Conservation (phyloP, 495 filamentous ascomycete species). For the Rhypophila decipiens region DNA sequence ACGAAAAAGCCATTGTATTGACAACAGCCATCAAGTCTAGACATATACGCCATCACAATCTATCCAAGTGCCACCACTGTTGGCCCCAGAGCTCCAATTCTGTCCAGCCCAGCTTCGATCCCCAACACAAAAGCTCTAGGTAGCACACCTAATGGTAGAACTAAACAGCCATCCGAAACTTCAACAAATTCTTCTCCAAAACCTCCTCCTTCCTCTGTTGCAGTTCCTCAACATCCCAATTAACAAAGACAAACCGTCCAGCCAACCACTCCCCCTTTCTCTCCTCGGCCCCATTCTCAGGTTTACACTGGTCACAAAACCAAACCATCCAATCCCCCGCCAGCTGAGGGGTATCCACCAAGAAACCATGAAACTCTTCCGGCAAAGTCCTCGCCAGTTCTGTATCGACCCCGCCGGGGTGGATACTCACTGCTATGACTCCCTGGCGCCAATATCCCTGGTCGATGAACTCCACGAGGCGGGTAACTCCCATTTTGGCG, state of each 20-base stretch:
- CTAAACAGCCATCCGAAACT: constrained; percentile 29
- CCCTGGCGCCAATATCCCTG: constrained; percentile 36
- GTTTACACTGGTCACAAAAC: no score
- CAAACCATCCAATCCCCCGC: constrained; percentile 31
- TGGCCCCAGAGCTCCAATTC: no score
- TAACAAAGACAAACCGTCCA: constrained; percentile 30
- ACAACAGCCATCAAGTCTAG: no score
- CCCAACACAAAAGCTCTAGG: no score
- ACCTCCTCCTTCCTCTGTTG: constrained; percentile 38
- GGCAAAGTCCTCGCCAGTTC: constrained; percentile 27
- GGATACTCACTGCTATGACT: constrained; percentile 30
- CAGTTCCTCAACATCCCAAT: constrained; percentile 45
- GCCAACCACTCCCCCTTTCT: constrained; percentile 35
- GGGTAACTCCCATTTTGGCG: constrained; percentile 32
- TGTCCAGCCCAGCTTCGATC: no score
- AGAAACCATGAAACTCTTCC: neutral
- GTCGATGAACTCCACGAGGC: constrained; percentile 37
- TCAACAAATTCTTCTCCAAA: constrained; percentile 34
- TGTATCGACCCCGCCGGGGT: constrained; percentile 41
- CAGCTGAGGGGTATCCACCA: constrained; percentile 30
- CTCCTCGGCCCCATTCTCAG: constrained; percentile 23
- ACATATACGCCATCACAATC: no score
- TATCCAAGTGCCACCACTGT: no score
- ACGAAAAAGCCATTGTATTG: no score
- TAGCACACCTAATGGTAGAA: no score